Evolutionary conservation across 192 early-diverging fungal species (phyloP), one percentile per base, ranked within the genome.

Genomic region (Phycomyces nitens): DNA sequence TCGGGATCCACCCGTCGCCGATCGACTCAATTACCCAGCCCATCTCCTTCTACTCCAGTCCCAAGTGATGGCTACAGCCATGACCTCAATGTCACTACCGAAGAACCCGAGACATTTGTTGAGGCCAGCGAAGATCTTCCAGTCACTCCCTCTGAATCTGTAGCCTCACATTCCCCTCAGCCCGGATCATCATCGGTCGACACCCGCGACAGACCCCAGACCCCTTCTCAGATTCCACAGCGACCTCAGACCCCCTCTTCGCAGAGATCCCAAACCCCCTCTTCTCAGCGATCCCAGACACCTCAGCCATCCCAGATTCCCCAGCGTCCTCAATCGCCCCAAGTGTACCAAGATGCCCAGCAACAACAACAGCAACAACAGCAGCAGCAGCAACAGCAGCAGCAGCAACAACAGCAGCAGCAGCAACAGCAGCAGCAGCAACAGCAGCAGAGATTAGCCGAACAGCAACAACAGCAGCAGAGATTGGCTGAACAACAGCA

Each of bases 321-420:
- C 62, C 64, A 23, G 21, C 65, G 9, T 51, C 66, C 11, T 64
- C 71, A 22, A 66, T 68, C n/a, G 54, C 29, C 44, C 69, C 75
- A 24, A 68, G 63, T 34, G 53, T 62, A 56, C 27, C 29, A 29
- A 18, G n/a, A 38, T 34, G 7, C 7, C 23, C 55, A 39, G 23
- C 40, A 43, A 50, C 6, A 0, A 51, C 72, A 58, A 3, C 55
- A 56, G 20, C 24, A 63, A 66, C 72, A 12, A 23, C 53, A 39
- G 43, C 54, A 26, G 26, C 55, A 39, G 23, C 40, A 43, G 57
- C 1, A 0, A 55, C 69, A 58, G 3, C 9, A 34, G 8, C 55
- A 56, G 16, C 55, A 56, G 20, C 24, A 63, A 66, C 72, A 12
- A 23, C 53, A 39, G 43, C 54, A 26, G 26, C 55, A 39, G 23